Evolutionary conservation across 2,329 filamentous ascomycete genomes (phyloP).

Genomic region (Xylariales sp.): DNA sequence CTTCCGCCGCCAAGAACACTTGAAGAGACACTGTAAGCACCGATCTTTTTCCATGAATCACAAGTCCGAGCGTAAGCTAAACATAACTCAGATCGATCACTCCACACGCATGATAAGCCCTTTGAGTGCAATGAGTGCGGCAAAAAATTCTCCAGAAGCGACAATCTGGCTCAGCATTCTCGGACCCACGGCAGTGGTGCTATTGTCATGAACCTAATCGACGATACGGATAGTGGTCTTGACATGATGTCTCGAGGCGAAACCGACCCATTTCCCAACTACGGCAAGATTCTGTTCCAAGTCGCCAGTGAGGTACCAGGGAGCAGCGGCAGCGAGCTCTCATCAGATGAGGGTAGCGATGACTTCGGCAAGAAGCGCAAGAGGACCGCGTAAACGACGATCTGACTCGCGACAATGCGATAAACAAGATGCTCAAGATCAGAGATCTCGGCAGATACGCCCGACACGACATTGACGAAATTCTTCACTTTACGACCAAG

Average conservation of each 20-base stretch:
- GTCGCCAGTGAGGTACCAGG: conserved; percentile 69
- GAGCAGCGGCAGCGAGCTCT: conserved; percentile 57
- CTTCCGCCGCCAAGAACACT: conserved; percentile 95
- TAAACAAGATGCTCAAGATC: conserved; percentile 24
- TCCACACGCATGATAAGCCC: conserved; percentile 97
- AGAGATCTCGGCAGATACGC: conserved; percentile 27
- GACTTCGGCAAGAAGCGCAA: conserved; percentile 67
- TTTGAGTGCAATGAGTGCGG: conserved; percentile 97
- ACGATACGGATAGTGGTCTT: conserved; percentile 55
- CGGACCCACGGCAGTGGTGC: conserved; percentile 88
- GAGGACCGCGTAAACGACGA: conserved; percentile 54
- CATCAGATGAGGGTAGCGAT: conserved; percentile 47
- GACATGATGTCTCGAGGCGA: conserved; percentile 38
- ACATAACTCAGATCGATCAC: conserved; percentile 27
- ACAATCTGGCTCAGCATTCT: conserved; percentile 95
- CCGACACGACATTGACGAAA: conserved; percentile 37
- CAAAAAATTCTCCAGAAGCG: conserved; percentile 97
- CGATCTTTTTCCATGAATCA: too few species aligned
- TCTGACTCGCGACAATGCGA: conserved; percentile 8
- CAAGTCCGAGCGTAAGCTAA: too few species aligned
- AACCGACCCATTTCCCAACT: conserved; percentile 58
- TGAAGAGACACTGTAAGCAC: conserved; percentile 81
- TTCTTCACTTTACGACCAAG: conserved; percentile 28
- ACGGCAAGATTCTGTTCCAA: conserved; percentile 78
- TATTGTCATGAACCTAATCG: conserved; percentile 84